phyloP scores from a whole-genome alignment of 78 protist species.

The Guillardia theta region DNA sequence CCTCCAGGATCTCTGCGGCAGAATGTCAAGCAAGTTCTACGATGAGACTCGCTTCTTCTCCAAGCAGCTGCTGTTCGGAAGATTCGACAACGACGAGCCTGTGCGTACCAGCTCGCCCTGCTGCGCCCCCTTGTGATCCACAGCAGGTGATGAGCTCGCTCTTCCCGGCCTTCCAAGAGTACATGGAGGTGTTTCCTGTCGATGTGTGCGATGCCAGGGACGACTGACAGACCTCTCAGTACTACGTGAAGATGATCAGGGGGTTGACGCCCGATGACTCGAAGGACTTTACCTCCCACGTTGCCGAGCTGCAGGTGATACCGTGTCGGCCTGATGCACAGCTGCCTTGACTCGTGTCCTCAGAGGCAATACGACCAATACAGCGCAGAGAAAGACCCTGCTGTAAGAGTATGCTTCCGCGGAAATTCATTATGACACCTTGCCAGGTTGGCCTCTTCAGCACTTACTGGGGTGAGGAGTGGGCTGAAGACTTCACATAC shows the following conservation, averaged over 20 bases:
- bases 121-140: neutral
- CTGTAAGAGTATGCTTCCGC: no score
- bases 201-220: no score
- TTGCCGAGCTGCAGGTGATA: neutral
- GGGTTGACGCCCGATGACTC: neutral
- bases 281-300: neutral
- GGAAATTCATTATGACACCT: no score
- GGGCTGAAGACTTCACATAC: constrained; percentile 32
- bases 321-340: neutral
- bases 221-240: no score
- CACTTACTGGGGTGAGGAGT: constrained; percentile 6
- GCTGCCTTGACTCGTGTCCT: neutral
- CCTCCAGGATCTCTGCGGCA: neutral
- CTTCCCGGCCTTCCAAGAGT: neutral
- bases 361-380: constrained; percentile 18
- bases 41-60: constrained; percentile 1
- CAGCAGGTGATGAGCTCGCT: neutral
- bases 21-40: constrained; percentile 5
- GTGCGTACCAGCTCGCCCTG: neutral
- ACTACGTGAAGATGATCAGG: neutral
- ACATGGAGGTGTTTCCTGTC: no score
- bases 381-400: constrained; percentile 42
- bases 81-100: neutral
- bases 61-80: neutral
- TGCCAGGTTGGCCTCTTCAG: constrained; percentile 12